Evolutionary conservation across 805 yeast genomes (phyloP).

Genomic region (Metschnikowia continentalis): DNA sequence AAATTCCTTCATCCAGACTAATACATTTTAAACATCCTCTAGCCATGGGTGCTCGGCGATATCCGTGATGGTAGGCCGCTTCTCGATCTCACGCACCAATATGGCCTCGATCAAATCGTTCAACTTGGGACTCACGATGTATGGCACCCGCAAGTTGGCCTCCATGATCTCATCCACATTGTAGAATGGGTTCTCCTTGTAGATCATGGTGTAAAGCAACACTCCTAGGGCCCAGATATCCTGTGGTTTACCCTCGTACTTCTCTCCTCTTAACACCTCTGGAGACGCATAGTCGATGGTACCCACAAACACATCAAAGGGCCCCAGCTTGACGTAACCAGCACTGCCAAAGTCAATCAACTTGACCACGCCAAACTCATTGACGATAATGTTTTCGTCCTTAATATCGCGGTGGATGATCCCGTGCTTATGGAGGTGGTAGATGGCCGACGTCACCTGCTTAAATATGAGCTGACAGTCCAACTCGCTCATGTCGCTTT

Average conservation of each 20-base stretch:
- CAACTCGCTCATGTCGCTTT: constrained; percentile 70
- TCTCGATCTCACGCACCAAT: constrained; percentile 59
- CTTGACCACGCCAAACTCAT: constrained; percentile 73
- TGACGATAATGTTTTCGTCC: constrained; percentile 90
- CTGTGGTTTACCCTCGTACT: constrained; percentile 90
- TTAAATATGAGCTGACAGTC: constrained; percentile 76
- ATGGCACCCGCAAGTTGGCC: constrained; percentile 74
- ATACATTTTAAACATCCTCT: neutral
- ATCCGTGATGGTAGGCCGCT: constrained; percentile 72
- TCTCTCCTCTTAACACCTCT: constrained; percentile 83
- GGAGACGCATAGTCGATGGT: constrained; percentile 98
- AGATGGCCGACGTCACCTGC: constrained; percentile 75
- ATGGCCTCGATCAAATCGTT: constrained; percentile 58
- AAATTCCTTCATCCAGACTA: too few species aligned
- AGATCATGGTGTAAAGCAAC: constrained; percentile 79
- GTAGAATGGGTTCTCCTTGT: constrained; percentile 93
- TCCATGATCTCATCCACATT: constrained; percentile 94
- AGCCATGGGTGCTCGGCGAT: constrained; percentile 71
- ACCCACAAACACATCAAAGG: constrained; percentile 96
- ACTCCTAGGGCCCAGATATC: constrained; percentile 98
- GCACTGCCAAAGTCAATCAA: constrained; percentile 95
- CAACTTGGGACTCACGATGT: constrained; percentile 58
- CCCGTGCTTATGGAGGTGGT: constrained; percentile 79
- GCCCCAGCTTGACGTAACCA: constrained; percentile 85
- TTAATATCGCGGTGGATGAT: constrained; percentile 92